Evolutionary conservation across 78 protist genomes (phyloP), one percentile per base, ranked within the genome.

Genomic region (Capsaspora owczarzaki): DNA sequence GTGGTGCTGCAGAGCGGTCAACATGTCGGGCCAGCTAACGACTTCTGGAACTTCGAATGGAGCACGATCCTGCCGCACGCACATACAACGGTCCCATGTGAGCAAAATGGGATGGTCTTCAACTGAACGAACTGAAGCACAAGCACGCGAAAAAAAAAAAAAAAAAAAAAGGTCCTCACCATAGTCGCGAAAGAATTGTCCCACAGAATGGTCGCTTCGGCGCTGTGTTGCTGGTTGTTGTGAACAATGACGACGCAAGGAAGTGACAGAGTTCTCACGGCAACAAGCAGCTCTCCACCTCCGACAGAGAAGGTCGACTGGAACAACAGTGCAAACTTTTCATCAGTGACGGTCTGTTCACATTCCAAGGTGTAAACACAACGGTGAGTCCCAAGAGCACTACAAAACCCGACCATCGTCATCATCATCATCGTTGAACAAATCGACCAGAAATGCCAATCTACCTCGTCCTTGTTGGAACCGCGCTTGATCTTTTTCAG

Each of bases 201-300:
- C 77, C 77, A 72, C 6, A 72, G 56, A 4, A 72, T 38, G 60
- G 77, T 72, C 40, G 77, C 77, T 38, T 22, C 37, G 5, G 77
- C 77, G 20, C 38, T 16, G 25, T 31, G 33, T 4, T 29, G 33
- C 77, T 72, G 77, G 56, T 72, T 72, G 38, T 35, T 35, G 56
- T 72, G 77, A 27, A 72, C 77, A 4, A 44, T 44, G 61, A 72
- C 77, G 25, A 72, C 77, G 77, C 6, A 0, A 14, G 77, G 77
- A 31, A 41, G 60, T 29, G 77, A 41, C 51, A 72, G 51, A 12
- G 51, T 12, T 5, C 51, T 5, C 51, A 46, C 51, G 51, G 25
- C 5, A 46, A 46, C 5, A 12, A 5, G 12, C 51, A 46, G 51
- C 51, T 10, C n/a, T 19, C 16, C 77, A 38, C 38, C 56, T 31